These are phyloP conservation scores for Basidiobolus meristosporus DNA, from an alignment of 371 early-diverging fungal genomes.

Conservation along the genomic window DNA sequence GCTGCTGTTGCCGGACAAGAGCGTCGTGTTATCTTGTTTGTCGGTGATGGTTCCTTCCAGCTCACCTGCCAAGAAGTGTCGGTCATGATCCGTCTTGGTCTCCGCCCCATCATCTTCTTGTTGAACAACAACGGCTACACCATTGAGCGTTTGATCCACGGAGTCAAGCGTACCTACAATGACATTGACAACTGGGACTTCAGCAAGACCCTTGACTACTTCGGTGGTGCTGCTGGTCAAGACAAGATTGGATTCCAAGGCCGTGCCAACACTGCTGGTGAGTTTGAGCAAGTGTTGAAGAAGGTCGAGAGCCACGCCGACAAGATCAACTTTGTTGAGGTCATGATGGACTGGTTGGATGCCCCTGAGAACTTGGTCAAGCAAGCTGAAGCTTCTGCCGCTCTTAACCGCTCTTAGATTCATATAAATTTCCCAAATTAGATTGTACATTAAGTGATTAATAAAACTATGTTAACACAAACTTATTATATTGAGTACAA, in stretches of 20 bases:
- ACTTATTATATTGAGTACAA: no score
- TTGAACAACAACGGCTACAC: constrained; percentile 28
- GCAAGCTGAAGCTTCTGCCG: no score
- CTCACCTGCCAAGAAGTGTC: constrained; percentile 21
- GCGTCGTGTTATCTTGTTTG: constrained; percentile 10
- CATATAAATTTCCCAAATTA: no score
- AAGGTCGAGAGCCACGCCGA: neutral
- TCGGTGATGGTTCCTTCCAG: constrained; percentile 31
- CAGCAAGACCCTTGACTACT: constrained; percentile 14
- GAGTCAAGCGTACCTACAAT: constrained; percentile 17
- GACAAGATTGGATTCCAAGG: no score
- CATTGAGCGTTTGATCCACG: constrained; percentile 26
- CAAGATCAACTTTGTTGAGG: constrained; percentile 1
- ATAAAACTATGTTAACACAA: no score
- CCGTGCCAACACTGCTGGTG: no score
- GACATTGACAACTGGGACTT: constrained; percentile 23
- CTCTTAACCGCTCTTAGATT: no score
- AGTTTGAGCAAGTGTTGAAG: neutral
- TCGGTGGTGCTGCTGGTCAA: constrained; percentile 11
- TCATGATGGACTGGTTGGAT: constrained; percentile 2
- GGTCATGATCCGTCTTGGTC: constrained; percentile 21
- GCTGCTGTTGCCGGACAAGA: no score
- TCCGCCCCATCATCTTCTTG: constrained; percentile 19
- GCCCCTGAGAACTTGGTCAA: neutral
- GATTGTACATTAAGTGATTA: no score